Conservation (phyloP, 495 filamentous ascomycete genomes). For the Wilcoxina mikolae region DNA sequence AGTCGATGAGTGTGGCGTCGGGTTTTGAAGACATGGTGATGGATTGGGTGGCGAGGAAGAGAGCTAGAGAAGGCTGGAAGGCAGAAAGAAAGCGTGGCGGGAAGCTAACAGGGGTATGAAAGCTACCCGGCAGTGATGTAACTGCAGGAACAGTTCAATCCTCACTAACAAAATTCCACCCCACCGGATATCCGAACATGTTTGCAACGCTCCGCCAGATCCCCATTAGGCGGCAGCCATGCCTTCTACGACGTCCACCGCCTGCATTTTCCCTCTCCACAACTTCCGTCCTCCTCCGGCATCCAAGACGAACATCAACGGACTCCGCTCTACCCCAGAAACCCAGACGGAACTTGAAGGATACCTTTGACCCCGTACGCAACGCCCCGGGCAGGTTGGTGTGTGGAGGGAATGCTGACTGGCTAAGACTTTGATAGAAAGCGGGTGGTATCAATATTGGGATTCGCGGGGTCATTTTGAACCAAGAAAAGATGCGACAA, state of each 20-base stretch:
- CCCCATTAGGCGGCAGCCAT: not conserved
- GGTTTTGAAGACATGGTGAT: not conserved
- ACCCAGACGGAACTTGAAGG: conserved; percentile 14
- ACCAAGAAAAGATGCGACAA: conserved; percentile 5
- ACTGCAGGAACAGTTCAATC: no score
- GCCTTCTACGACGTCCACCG: not conserved
- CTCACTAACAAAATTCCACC: not conserved
- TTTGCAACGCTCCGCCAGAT: not conserved
- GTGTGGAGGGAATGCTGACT: no score
- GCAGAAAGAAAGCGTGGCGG: no score
- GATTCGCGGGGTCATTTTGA: conserved; percentile 21
- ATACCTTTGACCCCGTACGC: conserved; percentile 18
- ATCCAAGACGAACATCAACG: no score
- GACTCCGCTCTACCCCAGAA: conserved; percentile 7
- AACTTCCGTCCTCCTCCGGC: no score
- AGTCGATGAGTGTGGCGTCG: conserved; percentile 19
- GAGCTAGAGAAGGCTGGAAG: not conserved
- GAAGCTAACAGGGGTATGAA: no score
- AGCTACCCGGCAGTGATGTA: no score
- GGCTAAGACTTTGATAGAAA: conserved; percentile 13
- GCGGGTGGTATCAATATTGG: conserved; percentile 29
- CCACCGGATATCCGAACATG: conserved; percentile 5
- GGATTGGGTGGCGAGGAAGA: not conserved
- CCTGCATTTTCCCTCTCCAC: not conserved
- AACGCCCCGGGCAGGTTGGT: not conserved